A percentile compares a stretch with the other conserved stretches of the same genome.
Conservation (phyloP, 805 yeast species). For the Kodamaea restingae region DNA sequence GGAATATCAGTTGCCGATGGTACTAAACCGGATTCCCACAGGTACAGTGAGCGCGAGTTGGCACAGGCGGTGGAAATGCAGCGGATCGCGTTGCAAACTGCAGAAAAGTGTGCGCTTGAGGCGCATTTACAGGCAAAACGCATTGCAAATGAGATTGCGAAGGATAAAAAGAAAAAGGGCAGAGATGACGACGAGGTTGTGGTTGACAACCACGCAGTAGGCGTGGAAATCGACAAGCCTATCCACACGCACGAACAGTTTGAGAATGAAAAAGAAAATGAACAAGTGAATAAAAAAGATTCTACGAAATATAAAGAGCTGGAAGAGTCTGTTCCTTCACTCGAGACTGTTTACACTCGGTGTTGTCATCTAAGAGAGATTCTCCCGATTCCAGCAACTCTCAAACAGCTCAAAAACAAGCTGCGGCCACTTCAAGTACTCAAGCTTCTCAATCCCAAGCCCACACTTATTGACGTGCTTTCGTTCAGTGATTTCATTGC, state of each 20-base stretch:
- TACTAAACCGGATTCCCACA: conserved; percentile 17
- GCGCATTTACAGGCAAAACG: conserved; percentile 70
- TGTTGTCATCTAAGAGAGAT: conserved; percentile 49
- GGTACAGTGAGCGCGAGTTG: conserved; percentile 45
- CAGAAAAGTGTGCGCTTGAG: conserved; percentile 70
- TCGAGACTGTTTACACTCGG: conserved; percentile 48
- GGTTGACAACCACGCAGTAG: conserved; percentile 2
- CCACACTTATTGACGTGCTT: conserved; percentile 53
- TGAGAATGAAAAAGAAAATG: conserved; percentile 20
- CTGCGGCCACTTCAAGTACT: conserved; percentile 50
- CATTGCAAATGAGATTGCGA: conserved; percentile 61
- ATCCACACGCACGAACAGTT: conserved; percentile 59
- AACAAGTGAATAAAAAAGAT: no score
- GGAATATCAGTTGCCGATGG: conserved; percentile 56
- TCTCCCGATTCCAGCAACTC: conserved; percentile 47
- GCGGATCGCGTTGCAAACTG: conserved; percentile 49
- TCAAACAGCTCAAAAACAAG: conserved; percentile 51
- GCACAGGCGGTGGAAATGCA: conserved; percentile 58
- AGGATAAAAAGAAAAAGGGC: conserved; percentile 35
- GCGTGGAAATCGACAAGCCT: conserved; percentile 64
- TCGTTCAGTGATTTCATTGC: conserved; percentile 57
- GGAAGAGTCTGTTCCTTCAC: conserved; percentile 2
- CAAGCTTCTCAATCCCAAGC: conserved; percentile 54
- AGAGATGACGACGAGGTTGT: conserved; percentile 12
- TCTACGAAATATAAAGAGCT: no score